Base-by-base conservation (phyloP, 2,329 filamentous ascomycete genomes). In the Didymella segeticola region DNA sequence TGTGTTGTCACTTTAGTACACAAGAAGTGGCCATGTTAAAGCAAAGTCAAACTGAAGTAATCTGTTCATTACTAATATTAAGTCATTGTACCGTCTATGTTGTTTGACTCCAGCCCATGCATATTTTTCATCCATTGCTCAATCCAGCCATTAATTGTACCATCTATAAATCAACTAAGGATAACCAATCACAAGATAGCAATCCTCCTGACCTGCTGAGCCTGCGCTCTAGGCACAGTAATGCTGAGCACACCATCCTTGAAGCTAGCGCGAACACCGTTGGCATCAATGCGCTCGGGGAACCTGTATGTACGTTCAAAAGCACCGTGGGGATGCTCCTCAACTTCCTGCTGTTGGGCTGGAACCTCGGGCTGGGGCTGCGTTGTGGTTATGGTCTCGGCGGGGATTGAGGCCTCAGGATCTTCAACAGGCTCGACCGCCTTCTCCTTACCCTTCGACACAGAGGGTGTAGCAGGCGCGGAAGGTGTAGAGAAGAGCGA, bases 251-350 rank as follows among this genome's bases (percentile, higher is more conserved):
- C 79, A 23, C 88, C 88, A 56, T 90, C 83, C 73, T 84, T 82
- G 63, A 90, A 82, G 47, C 70, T 80, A 43, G 88, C 88, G 37
- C 74, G 79, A 49, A 91, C 87, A 3, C 67, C 75, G 14, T 86
- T 83, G 64, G 84, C 82, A 67, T 89, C 85, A 56, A 91, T 81
- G 23, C 82, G 82, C 46, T 76, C 75, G 0, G 87, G 86, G 78
- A 91, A 90, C 71, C 78, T 83, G 78, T 90, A 90, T 54, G 80
- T 84, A 59, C 88, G 83, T 42, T 83, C 80, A 77, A 90, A 91
- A 61, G 86, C 82, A 70, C 88, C 88, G 53, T 87, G 77, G 56
- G 80, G 83, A 63, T 86, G 85, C 77, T 90, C 87, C 15, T 51
- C 39, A 19, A 20, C 25, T 19, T 60, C 45, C n/a, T 62, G 39